Evolutionary conservation across 805 yeast species (phyloP).

Genomic region (Suhomyces tanzawaensis): DNA sequence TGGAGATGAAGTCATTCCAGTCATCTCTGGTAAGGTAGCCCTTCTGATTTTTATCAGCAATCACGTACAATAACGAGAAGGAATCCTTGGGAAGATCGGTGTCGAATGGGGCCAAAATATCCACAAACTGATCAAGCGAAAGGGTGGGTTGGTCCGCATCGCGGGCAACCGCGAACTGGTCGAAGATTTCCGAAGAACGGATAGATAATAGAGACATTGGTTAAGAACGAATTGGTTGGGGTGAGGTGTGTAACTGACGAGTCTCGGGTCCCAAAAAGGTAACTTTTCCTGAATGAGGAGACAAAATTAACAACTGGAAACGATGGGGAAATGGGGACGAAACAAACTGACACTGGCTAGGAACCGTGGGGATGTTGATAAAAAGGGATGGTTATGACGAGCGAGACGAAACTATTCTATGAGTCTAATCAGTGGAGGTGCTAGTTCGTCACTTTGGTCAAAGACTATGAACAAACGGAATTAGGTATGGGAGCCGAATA

Average conservation of each 20-base stretch:
- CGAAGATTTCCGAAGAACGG: constrained; percentile 29
- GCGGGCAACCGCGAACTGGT: constrained; percentile 32
- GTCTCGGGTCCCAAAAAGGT: too few relatives aligned
- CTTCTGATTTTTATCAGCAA: constrained; percentile 69
- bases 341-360: too few relatives aligned
- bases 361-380: too few relatives aligned
- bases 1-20: constrained; percentile 69
- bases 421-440: too few relatives aligned
- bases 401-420: too few relatives aligned
- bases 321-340: too few relatives aligned
- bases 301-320: too few relatives aligned
- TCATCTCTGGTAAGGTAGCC: constrained; percentile 70
- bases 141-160: constrained; percentile 18
- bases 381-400: too few relatives aligned
- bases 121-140: constrained; percentile 34
- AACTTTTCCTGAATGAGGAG: too few relatives aligned
- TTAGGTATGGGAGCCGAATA: too few relatives aligned
- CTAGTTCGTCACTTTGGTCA: too few relatives aligned
- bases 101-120: constrained; percentile 41
- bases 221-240: background rate
- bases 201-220: background rate
- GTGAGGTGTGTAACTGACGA: background rate
- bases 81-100: constrained; percentile 38
- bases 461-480: too few relatives aligned
- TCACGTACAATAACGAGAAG: constrained; percentile 61